These are phyloP conservation scores for Setaria italica DNA, from an alignment of 202 grass and related monocot species.

Conservation along the genomic window DNA sequence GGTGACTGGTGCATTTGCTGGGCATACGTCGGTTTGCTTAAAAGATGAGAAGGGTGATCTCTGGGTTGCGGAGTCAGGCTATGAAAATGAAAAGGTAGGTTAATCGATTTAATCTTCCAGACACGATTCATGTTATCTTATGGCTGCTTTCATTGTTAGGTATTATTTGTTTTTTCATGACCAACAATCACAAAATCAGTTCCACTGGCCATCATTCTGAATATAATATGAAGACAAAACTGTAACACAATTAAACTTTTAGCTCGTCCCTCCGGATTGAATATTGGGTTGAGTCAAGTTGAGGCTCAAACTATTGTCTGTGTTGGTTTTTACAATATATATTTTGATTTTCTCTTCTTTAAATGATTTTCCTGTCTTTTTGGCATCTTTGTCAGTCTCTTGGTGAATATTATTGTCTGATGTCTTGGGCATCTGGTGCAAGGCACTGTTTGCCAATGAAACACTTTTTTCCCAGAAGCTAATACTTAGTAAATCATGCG, in stretches of 20 bases:
- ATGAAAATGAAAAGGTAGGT: constrained; percentile 89
- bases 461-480: not conserved
- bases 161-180: constrained; percentile 31
- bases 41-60: constrained; percentile 90
- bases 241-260: constrained; percentile 1
- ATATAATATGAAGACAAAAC: not conserved
- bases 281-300: constrained; percentile 1
- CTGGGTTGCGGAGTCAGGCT: constrained; percentile 93
- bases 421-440: not conserved
- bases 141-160: constrained; percentile 2
- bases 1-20: constrained; percentile 98
- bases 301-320: not conserved
- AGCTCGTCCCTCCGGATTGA: not conserved
- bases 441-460: not conserved
- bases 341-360: constrained; percentile 6
- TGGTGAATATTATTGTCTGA: not conserved
- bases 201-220: not conserved
- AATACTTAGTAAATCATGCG: not conserved
- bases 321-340: constrained; percentile 4
- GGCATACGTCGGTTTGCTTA: constrained; percentile 93
- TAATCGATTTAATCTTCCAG: constrained; percentile 8
- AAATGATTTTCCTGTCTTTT: not conserved
- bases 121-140: not conserved
- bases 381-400: not conserved
- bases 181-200: not conserved